These are phyloP conservation scores for Nemania sp. DNA, from an alignment of 2,329 filamentous ascomycete genomes.

Conservation along the genomic window DNA sequence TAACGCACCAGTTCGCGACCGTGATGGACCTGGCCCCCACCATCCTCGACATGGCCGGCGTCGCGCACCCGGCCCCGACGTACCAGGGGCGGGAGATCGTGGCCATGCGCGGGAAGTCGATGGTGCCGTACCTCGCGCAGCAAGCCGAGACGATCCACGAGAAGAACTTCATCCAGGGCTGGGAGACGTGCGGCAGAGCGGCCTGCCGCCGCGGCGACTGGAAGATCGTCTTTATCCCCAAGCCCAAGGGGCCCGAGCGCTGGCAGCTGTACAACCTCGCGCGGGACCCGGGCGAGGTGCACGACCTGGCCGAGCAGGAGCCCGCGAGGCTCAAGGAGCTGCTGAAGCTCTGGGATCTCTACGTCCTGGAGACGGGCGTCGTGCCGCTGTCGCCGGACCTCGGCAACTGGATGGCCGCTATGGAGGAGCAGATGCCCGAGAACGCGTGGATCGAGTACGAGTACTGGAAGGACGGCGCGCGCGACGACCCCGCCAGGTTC, in stretches of 20 bases:
- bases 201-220: conserved; percentile 44
- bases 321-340: conserved; percentile 41
- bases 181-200: conserved; percentile 44
- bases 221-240: conserved; percentile 52
- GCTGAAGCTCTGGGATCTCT: conserved; percentile 43
- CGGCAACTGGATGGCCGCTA: conserved; percentile 62
- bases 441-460: conserved; percentile 70
- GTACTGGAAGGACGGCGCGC: conserved; percentile 57
- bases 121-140: conserved; percentile 40
- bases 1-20: conserved; percentile 56
- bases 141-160: conserved; percentile 41
- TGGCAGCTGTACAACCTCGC: conserved; percentile 56
- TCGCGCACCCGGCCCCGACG: conserved; percentile 56
- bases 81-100: conserved; percentile 47
- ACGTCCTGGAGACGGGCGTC: conserved; percentile 59
- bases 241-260: conserved; percentile 52
- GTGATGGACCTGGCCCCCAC: conserved; percentile 57
- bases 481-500: conserved; percentile 52
- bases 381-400: conserved; percentile 63
- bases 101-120: conserved; percentile 42
- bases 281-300: conserved; percentile 51
- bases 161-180: conserved; percentile 45
- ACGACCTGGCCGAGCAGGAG: conserved; percentile 44
- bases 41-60: conserved; percentile 53
- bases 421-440: conserved; percentile 68